Evolutionary conservation across 2,329 filamentous ascomycete genomes (phyloP).

Genomic region (Epichloe sp.): DNA sequence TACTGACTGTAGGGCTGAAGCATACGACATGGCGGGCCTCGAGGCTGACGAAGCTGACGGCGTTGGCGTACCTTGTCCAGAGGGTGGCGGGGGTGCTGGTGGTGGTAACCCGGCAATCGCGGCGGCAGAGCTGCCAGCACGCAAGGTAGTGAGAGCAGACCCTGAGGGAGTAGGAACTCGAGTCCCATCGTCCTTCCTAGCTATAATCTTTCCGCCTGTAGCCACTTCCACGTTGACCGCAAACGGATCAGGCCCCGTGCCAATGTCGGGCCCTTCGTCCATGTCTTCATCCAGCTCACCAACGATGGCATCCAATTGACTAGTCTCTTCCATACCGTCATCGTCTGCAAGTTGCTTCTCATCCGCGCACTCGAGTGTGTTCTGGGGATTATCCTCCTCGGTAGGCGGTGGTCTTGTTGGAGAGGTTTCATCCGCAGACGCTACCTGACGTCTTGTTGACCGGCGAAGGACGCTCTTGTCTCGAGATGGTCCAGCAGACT

Average conservation of each 20-base stretch:
- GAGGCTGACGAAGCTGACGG: slow-evolving; percentile 45
- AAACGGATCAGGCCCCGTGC: slow-evolving; percentile 48
- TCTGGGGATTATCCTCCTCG: slow-evolving; percentile 49
- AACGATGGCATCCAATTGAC: slow-evolving; percentile 73
- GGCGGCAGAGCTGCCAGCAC: slow-evolving; percentile 26
- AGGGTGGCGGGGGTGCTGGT: slow-evolving; percentile 6
- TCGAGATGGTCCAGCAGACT: slow-evolving; percentile 33
- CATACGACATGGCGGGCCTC: slow-evolving; percentile 56
- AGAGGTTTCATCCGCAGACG: slow-evolving; percentile 37
- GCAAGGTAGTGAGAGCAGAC: slow-evolving; percentile 16
- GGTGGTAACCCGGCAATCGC: slow-evolving; percentile 7
- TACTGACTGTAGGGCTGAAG: slow-evolving; percentile 64
- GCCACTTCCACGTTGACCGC: slow-evolving; percentile 88
- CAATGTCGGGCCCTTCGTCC: slow-evolving; percentile 53
- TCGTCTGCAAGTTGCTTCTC: slow-evolving; percentile 72
- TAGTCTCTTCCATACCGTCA: slow-evolving; percentile 50
- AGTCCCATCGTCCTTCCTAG: slow-evolving; percentile 83
- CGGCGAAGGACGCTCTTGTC: slow-evolving; percentile 49
- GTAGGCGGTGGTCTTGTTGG: slow-evolving; percentile 38
- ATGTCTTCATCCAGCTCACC: slow-evolving; percentile 81
- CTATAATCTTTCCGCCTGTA: slow-evolving; percentile 75
- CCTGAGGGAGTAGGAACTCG: slow-evolving; percentile 65
- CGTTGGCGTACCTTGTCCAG: slow-evolving; percentile 31
- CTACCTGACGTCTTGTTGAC: slow-evolving; percentile 47
- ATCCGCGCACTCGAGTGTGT: slow-evolving; percentile 81